These are phyloP conservation scores for Penicillium argentinense DNA, from an alignment of 495 filamentous ascomycete genomes.

Conservation along the genomic window DNA sequence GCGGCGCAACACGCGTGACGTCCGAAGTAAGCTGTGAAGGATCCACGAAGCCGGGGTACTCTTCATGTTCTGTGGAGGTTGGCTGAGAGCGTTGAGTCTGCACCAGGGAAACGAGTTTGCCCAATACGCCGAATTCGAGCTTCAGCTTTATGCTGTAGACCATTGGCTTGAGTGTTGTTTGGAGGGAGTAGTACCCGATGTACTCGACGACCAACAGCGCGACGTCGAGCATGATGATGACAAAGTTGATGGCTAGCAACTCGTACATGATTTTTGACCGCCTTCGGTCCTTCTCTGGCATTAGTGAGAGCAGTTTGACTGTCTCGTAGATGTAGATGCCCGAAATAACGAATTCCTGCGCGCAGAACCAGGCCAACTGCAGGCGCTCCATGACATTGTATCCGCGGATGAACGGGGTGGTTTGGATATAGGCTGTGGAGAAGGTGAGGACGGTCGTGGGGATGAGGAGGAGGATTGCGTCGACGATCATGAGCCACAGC, in stretches of 20 bases:
- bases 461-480: constrained; percentile 47
- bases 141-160: constrained; percentile 65
- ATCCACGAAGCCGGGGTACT: constrained; percentile 41
- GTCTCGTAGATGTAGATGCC: constrained; percentile 56
- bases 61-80: constrained; percentile 34
- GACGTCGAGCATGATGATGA: constrained; percentile 56
- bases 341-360: constrained; percentile 60
- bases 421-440: constrained; percentile 33
- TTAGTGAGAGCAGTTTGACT: constrained; percentile 41
- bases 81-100: constrained; percentile 30
- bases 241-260: constrained; percentile 54
- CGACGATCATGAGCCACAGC: constrained; percentile 56
- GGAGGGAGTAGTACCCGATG: constrained; percentile 48
- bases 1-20: constrained; percentile 36
- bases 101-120: constrained; percentile 42
- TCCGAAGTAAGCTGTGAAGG: constrained; percentile 37
- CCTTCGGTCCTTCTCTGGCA: constrained; percentile 38
- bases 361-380: constrained; percentile 57
- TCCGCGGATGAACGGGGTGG: constrained; percentile 34
- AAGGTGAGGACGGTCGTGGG: constrained; percentile 57
- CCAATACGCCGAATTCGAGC: constrained; percentile 59
- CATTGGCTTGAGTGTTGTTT: constrained; percentile 56
- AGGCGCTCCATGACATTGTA: constrained; percentile 59
- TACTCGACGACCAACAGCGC: constrained; percentile 57
- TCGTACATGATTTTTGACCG: constrained; percentile 50